phyloP scores from a whole-genome alignment of 108 stramenopile species.

The Skeletonema grethae region DNA sequence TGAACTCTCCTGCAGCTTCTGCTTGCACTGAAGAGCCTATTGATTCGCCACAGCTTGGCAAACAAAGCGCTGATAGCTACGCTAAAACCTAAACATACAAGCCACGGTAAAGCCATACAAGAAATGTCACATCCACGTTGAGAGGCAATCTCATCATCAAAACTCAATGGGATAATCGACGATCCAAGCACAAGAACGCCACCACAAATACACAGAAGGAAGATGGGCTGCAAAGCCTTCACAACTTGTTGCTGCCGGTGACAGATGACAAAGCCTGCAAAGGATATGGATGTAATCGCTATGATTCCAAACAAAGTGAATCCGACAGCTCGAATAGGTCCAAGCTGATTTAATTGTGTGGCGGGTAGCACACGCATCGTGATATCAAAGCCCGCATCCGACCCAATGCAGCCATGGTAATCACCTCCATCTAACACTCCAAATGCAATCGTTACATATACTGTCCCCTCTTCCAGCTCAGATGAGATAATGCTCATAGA shows the following conservation, averaged over 20 bases:
- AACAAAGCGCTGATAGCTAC: slow-evolving; percentile 35
- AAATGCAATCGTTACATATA: slow-evolving; percentile 13
- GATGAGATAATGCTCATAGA: neutral
- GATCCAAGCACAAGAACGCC: slow-evolving; percentile 37
- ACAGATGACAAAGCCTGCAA: slow-evolving; percentile 14
- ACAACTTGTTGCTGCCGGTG: slow-evolving; percentile 16
- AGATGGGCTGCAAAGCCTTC: slow-evolving; percentile 38
- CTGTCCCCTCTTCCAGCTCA: slow-evolving; percentile 13
- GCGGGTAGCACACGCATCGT: slow-evolving; percentile 15
- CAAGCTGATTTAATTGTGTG: slow-evolving; percentile 19
- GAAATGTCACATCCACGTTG: slow-evolving; percentile 14
- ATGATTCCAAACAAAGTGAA: slow-evolving; percentile 19
- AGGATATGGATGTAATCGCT: slow-evolving; percentile 23
- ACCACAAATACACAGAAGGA: slow-evolving; percentile 21
- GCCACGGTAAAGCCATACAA: slow-evolving; percentile 40
- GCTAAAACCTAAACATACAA: slow-evolving; percentile 21
- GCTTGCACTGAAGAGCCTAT: slow-evolving; percentile 16
- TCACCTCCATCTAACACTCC: slow-evolving; percentile 24
- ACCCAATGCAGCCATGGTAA: slow-evolving; percentile 26
- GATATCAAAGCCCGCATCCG: slow-evolving; percentile 30
- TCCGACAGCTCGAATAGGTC: slow-evolving; percentile 9
- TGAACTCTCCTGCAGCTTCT: slow-evolving; percentile 14
- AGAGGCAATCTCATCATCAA: slow-evolving; percentile 34
- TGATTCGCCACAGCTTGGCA: slow-evolving; percentile 39
- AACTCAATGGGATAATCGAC: slow-evolving; percentile 30